Evolutionary conservation across 495 filamentous ascomycete genomes (phyloP).

Genomic region (Talaromyces nanjingensis): DNA sequence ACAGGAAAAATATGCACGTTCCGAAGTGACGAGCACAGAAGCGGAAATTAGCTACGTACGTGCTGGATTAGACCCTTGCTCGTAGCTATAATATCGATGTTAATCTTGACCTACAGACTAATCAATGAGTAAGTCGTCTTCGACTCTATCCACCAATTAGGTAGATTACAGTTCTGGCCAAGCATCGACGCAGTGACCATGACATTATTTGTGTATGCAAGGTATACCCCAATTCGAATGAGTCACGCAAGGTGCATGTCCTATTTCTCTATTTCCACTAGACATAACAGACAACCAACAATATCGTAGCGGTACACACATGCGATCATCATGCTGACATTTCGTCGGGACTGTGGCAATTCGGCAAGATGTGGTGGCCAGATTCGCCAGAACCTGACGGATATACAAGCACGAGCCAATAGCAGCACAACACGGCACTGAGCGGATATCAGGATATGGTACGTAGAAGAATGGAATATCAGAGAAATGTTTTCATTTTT

Average conservation of each 20-base stretch:
- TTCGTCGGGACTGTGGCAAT: neutral
- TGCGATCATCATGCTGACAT: neutral
- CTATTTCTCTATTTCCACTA: too few species aligned
- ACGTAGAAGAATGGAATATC: neutral
- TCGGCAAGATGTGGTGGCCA: neutral
- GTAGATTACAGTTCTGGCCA: neutral
- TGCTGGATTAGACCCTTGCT: too few species aligned
- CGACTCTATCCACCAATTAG: too few species aligned
- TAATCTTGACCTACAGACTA: too few species aligned
- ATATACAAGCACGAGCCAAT: neutral
- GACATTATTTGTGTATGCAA: neutral
- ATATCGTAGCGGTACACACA: neutral
- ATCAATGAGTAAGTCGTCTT: too few species aligned
- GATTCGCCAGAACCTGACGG: neutral
- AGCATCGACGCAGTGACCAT: too few species aligned
- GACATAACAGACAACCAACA: too few species aligned
- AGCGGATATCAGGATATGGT: neutral
- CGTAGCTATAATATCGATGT: too few species aligned
- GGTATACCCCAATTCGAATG: neutral
- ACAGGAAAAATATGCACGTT: neutral
- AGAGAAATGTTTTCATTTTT: neutral
- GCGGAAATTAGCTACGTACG: neutral
- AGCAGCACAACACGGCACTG: neutral
- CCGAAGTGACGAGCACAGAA: too few species aligned
- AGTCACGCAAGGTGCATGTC: neutral